phyloP scores from a whole-genome alignment of 306 rosid genomes.

The Cucumis hystrix region DNA sequence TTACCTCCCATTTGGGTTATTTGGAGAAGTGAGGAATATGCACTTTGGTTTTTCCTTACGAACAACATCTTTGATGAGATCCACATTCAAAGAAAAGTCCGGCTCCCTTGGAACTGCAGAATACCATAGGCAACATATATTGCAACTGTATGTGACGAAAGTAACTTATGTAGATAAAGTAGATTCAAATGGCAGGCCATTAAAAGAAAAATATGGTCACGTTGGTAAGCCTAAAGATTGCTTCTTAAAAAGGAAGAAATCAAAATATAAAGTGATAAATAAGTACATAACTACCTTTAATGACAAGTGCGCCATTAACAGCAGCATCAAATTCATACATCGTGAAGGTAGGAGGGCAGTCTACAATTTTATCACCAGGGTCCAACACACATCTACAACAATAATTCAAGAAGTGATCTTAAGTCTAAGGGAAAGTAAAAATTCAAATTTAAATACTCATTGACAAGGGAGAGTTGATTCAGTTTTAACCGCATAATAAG shows the following conservation, averaged over 20 bases:
- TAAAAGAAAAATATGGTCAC: background rate
- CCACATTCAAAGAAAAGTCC: conserved; percentile 76
- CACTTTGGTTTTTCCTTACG: conserved; percentile 82
- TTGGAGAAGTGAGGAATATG: conserved; percentile 93
- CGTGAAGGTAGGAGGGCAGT: conserved; percentile 95
- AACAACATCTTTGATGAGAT: conserved; percentile 42
- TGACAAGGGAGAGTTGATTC: background rate
- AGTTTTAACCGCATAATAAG: conserved; percentile 73
- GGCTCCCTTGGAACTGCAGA: conserved; percentile 72
- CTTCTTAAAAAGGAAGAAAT: background rate
- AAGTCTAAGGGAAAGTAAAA: background rate
- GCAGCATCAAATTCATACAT: conserved; percentile 99
- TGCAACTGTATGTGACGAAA: conserved; percentile 13
- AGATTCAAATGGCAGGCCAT: background rate
- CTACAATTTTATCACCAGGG: conserved; percentile 89
- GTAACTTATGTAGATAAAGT: conserved; percentile 4
- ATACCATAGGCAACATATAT: conserved; percentile 11
- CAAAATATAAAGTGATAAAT: background rate
- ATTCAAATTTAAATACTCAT: background rate
- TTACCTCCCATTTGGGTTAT: conserved; percentile 98
- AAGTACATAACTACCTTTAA: conserved; percentile 45
- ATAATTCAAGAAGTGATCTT: conserved; percentile 1
- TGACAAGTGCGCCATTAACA: conserved; percentile 69
- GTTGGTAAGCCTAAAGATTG: background rate
- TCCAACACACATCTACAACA: conserved; percentile 75